These are phyloP conservation scores for Phytophthora gonapodyides DNA, from an alignment of 352 stramenopile genomes.

Conservation along the genomic window DNA sequence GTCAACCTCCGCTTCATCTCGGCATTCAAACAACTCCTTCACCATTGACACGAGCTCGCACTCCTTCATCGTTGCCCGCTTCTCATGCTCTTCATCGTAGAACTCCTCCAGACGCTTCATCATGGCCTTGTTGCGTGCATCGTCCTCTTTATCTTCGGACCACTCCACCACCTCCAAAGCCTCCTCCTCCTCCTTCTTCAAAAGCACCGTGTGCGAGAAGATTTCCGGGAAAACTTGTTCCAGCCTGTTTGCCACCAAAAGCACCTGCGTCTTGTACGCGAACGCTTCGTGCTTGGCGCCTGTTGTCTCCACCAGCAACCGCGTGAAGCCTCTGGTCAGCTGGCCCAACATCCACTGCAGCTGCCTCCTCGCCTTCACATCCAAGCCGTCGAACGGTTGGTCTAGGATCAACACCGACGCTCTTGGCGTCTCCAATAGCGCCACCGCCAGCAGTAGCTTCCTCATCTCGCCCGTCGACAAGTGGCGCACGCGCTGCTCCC, in stretches of 20 bases:
- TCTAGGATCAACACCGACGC: slow-evolving; percentile 89
- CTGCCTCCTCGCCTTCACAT: slow-evolving; percentile 76
- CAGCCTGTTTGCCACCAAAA: slow-evolving; percentile 87
- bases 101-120: slow-evolving; percentile 43
- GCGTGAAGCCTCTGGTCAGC: slow-evolving; percentile 86
- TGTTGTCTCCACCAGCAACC: slow-evolving; percentile 90
- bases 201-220: slow-evolving; percentile 61
- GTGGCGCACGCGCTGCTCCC: slow-evolving; percentile 80
- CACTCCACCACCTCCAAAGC: slow-evolving; percentile 48
- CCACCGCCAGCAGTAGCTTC: slow-evolving; percentile 88
- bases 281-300: slow-evolving; percentile 73
- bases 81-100: slow-evolving; percentile 43
- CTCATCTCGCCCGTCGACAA: slow-evolving; percentile 94
- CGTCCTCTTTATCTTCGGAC: slow-evolving; percentile 31
- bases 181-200: slow-evolving; percentile 30
- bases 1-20: not conserved
- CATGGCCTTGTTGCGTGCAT: slow-evolving; percentile 40
- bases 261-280: slow-evolving; percentile 86
- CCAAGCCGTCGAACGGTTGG: slow-evolving; percentile 94
- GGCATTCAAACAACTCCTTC: slow-evolving; percentile 41
- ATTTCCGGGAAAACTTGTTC: slow-evolving; percentile 91
- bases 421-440: slow-evolving; percentile 74
- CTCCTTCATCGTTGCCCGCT: slow-evolving; percentile 38
- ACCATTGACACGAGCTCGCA: slow-evolving; percentile 43
- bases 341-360: slow-evolving; percentile 87